phyloP scores from a whole-genome alignment of 176 grass and related monocot species.

The Eragrostis nindensis region DNA sequence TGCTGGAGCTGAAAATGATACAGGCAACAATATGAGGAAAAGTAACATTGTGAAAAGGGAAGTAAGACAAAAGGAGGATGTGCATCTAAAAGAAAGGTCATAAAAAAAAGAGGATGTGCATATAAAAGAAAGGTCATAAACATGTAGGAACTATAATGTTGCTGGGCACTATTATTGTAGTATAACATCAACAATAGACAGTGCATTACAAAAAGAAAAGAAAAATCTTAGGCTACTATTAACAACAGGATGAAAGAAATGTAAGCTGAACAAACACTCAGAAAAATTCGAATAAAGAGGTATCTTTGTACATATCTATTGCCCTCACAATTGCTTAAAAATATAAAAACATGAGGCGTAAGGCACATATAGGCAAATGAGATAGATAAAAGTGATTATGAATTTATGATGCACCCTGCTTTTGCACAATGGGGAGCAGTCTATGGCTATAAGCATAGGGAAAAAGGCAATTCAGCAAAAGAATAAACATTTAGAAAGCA shows the following conservation, averaged over 20 bases:
- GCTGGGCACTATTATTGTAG: neutral
- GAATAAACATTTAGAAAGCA: neutral
- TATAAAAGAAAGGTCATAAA: constrained; percentile 1
- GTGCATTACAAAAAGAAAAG: constrained; percentile 3
- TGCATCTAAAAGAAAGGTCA: constrained; percentile 8
- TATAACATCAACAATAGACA: neutral
- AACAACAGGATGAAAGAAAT: neutral
- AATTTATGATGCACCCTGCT: constrained; percentile 7
- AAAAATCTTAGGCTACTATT: neutral
- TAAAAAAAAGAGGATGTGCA: neutral
- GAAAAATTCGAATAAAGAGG: neutral
- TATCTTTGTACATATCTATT: constrained; percentile 3
- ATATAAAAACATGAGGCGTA: neutral
- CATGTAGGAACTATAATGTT: constrained; percentile 10
- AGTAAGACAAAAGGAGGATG: constrained; percentile 11
- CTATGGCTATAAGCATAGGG: neutral
- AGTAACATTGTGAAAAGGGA: constrained; percentile 4
- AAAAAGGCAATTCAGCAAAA: neutral
- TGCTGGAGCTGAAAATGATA: constrained; percentile 74
- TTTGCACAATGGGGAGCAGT: neutral
- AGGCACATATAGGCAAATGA: neutral
- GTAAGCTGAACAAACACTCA: neutral
- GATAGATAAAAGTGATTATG: neutral
- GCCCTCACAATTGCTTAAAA: constrained; percentile 8
- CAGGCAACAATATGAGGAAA: constrained; percentile 26